Conservation (phyloP, 148 eudicot species). For the Limonium bicolor region DNA sequence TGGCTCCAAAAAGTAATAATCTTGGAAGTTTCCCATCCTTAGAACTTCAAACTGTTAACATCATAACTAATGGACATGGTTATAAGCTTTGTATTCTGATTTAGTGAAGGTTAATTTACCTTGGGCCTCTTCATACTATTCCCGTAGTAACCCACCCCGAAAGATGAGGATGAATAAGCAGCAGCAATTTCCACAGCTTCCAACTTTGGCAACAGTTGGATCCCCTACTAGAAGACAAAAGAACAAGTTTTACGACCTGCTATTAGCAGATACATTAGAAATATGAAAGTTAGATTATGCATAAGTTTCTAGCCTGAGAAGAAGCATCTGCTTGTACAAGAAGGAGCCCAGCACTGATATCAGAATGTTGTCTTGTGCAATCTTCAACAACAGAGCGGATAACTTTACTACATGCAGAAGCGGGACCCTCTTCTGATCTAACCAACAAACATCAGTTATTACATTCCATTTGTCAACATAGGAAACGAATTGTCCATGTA, state of each 20-base stretch:
- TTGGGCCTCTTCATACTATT: constrained; percentile 80
- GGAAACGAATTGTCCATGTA: background rate
- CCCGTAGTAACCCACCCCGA: constrained; percentile 85
- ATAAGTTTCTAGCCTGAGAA: constrained; percentile 21
- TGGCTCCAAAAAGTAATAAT: background rate
- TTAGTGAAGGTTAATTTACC: constrained; percentile 24
- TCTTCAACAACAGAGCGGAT: constrained; percentile 30
- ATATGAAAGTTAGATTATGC: background rate
- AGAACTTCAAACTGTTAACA: background rate
- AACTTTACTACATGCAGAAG: constrained; percentile 68
- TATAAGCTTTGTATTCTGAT: background rate
- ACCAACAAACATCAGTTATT: background rate
- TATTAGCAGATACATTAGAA: no score
- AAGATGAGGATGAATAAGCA: constrained; percentile 60
- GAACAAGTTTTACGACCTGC: no score
- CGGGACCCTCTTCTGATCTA: constrained; percentile 83
- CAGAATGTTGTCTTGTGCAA: constrained; percentile 27
- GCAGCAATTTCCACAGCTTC: constrained; percentile 86
- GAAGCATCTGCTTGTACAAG: constrained; percentile 75
- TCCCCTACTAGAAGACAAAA: no score
- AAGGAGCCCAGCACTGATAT: constrained; percentile 74
- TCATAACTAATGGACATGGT: background rate
- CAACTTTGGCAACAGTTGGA: constrained; percentile 36
- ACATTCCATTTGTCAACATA: constrained; percentile 7
- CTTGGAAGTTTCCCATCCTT: background rate